phyloP scores from a whole-genome alignment of 2,329 filamentous ascomycete genomes.

The Fusarium sterilihyphosum region DNA sequence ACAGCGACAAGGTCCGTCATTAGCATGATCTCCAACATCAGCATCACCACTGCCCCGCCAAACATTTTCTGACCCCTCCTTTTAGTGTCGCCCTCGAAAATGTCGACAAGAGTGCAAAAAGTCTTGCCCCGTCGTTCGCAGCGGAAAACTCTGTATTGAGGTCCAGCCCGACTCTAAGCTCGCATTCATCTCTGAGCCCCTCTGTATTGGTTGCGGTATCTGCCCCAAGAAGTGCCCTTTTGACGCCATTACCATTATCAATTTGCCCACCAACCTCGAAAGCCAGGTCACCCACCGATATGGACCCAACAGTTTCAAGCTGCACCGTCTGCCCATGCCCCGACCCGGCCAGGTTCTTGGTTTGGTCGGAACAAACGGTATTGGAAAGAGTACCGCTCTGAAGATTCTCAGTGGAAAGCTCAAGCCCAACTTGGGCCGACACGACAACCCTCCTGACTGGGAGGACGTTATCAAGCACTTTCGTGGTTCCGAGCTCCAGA shows the following conservation, averaged over 20 bases:
- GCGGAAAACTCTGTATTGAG: slow-evolving; percentile 97
- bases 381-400: slow-evolving; percentile 98
- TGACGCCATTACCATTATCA: slow-evolving; percentile 99
- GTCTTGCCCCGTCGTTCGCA: slow-evolving; percentile 95
- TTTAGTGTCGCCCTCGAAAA: slow-evolving; percentile 67
- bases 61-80: slow-evolving; percentile 42
- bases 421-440: slow-evolving; percentile 95
- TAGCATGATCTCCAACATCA: slow-evolving; percentile 21
- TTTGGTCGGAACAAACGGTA: slow-evolving; percentile 99
- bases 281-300: slow-evolving; percentile 98
- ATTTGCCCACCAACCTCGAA: slow-evolving; percentile 98
- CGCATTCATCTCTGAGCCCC: slow-evolving; percentile 95
- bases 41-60: slow-evolving; percentile 37
- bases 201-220: slow-evolving; percentile 99
- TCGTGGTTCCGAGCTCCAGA: slow-evolving; percentile 96
- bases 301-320: slow-evolving; percentile 99
- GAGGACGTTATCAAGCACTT: slow-evolving; percentile 99
- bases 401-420: slow-evolving; percentile 99
- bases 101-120: slow-evolving; percentile 99
- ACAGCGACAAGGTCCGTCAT: slow-evolving; percentile 85
- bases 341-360: slow-evolving; percentile 94
- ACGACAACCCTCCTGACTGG: slow-evolving; percentile 98
- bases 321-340: slow-evolving; percentile 95
- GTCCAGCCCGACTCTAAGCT: slow-evolving; percentile 89
- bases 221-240: slow-evolving; percentile 99